Base-by-base conservation (phyloP, 441 rosid genomes). In the Heliophila coronopifolia region DNA sequence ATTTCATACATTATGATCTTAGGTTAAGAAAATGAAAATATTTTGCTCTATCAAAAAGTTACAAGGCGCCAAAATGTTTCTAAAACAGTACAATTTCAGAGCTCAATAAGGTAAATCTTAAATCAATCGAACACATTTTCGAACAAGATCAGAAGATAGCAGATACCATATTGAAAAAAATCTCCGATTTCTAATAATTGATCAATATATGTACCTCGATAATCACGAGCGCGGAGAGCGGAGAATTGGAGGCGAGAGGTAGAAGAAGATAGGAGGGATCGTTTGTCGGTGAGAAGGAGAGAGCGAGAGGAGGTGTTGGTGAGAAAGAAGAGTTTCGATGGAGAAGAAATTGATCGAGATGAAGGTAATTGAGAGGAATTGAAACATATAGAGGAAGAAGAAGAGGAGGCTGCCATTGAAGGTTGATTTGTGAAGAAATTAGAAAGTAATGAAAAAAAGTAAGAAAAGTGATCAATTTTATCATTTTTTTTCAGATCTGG, bases 121-220 rank as follows among this genome's bases (percentile, higher is more conserved):
- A 3, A 7, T 34, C 23, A 47, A 47, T 37, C 27, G 2, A 27
- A 37, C 32, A 36, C 45, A 11, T 6, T 6, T 1, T 7, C 26
- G 15, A 35, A 25, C 30, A 11, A 34, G 20, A 54, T 40, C n/a
- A 20, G 11, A 33, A 12, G 47, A 34, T 50, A 20, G 0, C 11
- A 49, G 18, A 27, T n/a, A n/a, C n/a, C n/a, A n/a, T n/a, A n/a
- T n/a, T n/a, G n/a, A n/a, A n/a, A n/a, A n/a, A n/a, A n/a, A n/a
- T n/a, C n/a, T n/a, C n/a, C n/a, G n/a, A n/a, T 20, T 20, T 2
- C 2, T 20, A 4, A 20, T 20, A 4, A 20, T 20, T 20, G 23
- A 20, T 16, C 26, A 63, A 30, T 16, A 16, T 9, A 9, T 20
- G 13, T 67, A 80, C 93, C 86, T 73, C 54, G 63, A 17, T 83